Evolutionary conservation across 2,329 filamentous ascomycete species (phyloP), one percentile per base, ranked within the genome.

Genomic region (Mycosphaerella sp.): DNA sequence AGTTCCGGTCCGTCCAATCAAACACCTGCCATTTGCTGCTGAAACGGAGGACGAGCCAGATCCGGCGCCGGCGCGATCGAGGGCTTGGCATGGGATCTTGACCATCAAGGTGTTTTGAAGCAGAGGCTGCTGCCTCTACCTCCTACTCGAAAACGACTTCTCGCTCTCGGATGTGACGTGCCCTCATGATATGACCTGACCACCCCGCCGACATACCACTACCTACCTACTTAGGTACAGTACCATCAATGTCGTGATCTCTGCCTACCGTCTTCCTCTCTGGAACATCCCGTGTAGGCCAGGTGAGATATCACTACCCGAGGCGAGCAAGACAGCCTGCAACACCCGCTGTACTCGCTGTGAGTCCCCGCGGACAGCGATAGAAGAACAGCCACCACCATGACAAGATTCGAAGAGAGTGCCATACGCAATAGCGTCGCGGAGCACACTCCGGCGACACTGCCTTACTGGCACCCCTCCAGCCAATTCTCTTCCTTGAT

Each of bases 401-500:
- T 62, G 60, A 57, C 59, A 5, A 56, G 57, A 26, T 61, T 62
- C 46, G 55, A 62, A 41, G 60, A 62, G 47, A 61, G 59, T 40
- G 60, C 60, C 29, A 47, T 62, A 36, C 59, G 60, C 49, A 58
- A 60, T 34, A 59, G 57, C 56, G 59, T 54, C 12, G 45, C 57
- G 10, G 54, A 54, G 23, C 46, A 48, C 42, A 46, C 21, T n/a
- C 31, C 57, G 4, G 57, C 60, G 12, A 55, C 57, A 4, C 45
- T 62, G 34, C 60, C 60, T 1, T 62, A 62, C 43, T 62, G 60
- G 60, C 60, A 61, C 47, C 59, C 59, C 7, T 54, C 51, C 10
- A 61, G 59, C 50, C 57, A 61, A n/a, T 62, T 62, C 55, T 62
- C 60, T 7, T 57, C 55, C 21, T 43, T 62, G 55, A 59, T 61